phyloP scores from a whole-genome alignment of 257 asterid species.

The Oldenlandia corymbosa region DNA sequence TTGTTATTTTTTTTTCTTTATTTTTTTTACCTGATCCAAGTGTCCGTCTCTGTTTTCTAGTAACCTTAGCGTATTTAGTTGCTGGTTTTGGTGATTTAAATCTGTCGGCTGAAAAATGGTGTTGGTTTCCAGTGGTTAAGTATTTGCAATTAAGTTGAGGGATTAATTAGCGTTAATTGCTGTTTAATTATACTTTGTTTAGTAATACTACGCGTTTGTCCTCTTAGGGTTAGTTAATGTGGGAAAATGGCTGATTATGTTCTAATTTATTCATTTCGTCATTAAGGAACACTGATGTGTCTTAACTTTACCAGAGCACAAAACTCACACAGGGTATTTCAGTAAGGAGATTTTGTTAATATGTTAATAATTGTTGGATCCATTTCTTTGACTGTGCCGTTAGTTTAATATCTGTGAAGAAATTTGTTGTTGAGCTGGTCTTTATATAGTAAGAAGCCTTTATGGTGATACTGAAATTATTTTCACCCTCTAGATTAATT shows the following conservation, averaged over 20 bases:
- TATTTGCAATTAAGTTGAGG: neutral
- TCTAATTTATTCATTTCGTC: neutral
- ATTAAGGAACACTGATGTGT: neutral
- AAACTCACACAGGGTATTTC: no score
- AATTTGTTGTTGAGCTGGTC: neutral
- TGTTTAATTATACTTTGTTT: neutral
- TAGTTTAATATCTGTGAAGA: neutral
- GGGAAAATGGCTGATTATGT: neutral
- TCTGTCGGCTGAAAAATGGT: neutral
- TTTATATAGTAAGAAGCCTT: no score
- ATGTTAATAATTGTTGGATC: no score
- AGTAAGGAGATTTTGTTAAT: no score
- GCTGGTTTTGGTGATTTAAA: neutral
- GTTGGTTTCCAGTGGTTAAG: neutral
- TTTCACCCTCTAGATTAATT: no score
- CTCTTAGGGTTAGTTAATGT: neutral
- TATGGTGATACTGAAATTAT: neutral
- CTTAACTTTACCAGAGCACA: neutral
- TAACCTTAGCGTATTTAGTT: slow-evolving; percentile 5
- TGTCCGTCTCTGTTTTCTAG: neutral
- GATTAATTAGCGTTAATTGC: slow-evolving; percentile 5
- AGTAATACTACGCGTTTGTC: neutral
- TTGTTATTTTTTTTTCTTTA: neutral
- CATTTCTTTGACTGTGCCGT: no score
- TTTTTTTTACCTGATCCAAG: slow-evolving; percentile 10